Conservation (phyloP, 352 stramenopile species). For the Pythium coloratum region DNA sequence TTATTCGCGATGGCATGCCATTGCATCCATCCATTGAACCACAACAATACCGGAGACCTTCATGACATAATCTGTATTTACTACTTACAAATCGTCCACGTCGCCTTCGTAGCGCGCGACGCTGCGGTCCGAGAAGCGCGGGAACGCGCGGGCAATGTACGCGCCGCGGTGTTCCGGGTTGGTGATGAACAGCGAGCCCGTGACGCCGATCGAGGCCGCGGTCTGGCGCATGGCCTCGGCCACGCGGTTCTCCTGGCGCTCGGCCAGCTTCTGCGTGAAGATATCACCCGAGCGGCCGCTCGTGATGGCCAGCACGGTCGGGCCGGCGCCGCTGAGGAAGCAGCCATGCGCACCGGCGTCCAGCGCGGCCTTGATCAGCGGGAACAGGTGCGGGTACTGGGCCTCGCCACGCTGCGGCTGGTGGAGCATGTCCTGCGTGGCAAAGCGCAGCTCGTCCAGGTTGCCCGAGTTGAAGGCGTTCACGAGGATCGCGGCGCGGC, state of each 20-base stretch:
- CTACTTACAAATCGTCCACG: conserved; percentile 63
- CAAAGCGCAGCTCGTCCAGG: conserved; percentile 95
- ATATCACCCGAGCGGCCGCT: conserved; percentile 97
- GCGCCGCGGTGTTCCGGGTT: conserved; percentile 95
- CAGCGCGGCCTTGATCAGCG: conserved; percentile 96
- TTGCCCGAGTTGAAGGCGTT: conserved; percentile 96
- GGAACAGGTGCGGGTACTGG: conserved; percentile 96
- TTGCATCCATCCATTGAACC: neutral
- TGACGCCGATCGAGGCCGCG: conserved; percentile 89
- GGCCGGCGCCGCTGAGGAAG: conserved; percentile 97
- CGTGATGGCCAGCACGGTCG: conserved; percentile 98
- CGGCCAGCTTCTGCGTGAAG: conserved; percentile 95
- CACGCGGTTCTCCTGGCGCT: conserved; percentile 90
- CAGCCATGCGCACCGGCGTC: conserved; percentile 92
- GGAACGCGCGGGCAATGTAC: conserved; percentile 94
- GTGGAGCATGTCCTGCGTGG: conserved; percentile 93
- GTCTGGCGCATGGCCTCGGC: conserved; percentile 96
- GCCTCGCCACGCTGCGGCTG: conserved; percentile 95
- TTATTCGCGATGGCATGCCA: neutral
- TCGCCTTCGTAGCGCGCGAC: conserved; percentile 85
- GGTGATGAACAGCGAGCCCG: conserved; percentile 97
- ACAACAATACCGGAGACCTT: conserved; percentile 9
- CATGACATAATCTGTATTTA: conserved; percentile 4
- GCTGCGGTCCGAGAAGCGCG: conserved; percentile 88
- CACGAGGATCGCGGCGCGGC: conserved; percentile 96